Evolutionary conservation across 495 filamentous ascomycete genomes (phyloP), one percentile per base, ranked within the genome.

Genomic region (Parathielavia appendiculata): DNA sequence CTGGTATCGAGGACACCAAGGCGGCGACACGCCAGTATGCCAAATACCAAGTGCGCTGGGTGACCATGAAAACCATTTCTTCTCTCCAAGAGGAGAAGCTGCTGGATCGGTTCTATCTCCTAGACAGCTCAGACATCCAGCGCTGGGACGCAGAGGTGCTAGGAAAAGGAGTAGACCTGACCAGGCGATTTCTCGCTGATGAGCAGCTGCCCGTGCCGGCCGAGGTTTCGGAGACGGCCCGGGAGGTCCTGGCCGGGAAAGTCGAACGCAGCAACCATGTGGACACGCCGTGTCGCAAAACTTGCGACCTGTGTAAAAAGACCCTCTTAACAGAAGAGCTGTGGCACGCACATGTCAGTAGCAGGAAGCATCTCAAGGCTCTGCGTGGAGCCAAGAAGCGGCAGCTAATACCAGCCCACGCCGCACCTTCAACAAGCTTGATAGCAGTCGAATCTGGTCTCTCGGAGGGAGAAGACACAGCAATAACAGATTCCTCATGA

Each of bases 21-120:
- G 80, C 79, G 23, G 89, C 89, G 6, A 97, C 90, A 2, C 81
- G 89, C 10, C 92, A 91, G 60, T 99, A 97, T 66, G 89, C 92
- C 13, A 86, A 82, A 54, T 81, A 83, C 0, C 95, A 99, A 70
- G 67, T 88, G 16, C 78, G 85, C 58, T 99, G 91, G 91, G 91
- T 97, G 49, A 83, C 88, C 34, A 85, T 85, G 58, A 93, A 93
- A 60, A 76, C 95, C 20, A 75, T 92, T 41, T 76, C 78, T 36
- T 81, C 86, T 1, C 75, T 96, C 13, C 72, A 72, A 43, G 75
- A 80, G 14, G 67, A 71, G 35, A 76, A 73, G 10, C 73, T 77
- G 34, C 76, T 76, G 19, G 64, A 81, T 34, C 76, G 74, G 46
- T 69, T 95, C 0, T 95, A 86, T 66, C 68, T 96, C 9, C 72